These are phyloP conservation scores for Rhizoctonia solani DNA, from an alignment of 1,284 basidiomycete species.

Conservation along the genomic window DNA sequence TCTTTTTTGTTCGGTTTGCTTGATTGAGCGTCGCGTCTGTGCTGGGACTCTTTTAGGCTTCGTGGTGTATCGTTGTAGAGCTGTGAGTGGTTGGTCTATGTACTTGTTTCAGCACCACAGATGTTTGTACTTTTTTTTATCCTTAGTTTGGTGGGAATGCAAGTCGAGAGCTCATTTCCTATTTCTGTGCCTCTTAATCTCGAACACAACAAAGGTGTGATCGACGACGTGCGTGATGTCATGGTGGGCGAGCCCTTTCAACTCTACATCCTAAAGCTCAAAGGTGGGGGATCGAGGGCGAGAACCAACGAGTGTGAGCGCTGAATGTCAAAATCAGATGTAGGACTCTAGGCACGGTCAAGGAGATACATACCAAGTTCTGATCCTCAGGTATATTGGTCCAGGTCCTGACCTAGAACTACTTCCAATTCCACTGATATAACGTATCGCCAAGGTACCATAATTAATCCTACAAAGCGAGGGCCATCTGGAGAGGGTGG, in stretches of 20 bases:
- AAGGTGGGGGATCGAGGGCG: too few relatives aligned
- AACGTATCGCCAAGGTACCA: constrained; percentile 39
- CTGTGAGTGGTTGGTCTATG: neutral
- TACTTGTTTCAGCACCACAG: neutral
- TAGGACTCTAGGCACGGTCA: too few relatives aligned
- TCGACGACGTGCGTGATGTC: too few relatives aligned
- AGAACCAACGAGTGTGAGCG: too few relatives aligned
- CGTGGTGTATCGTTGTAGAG: neutral
- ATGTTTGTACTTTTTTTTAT: neutral
- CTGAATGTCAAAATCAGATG: too few relatives aligned
- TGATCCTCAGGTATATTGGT: constrained; percentile 18
- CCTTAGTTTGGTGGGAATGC: neutral
- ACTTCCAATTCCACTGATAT: constrained; percentile 37
- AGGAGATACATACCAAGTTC: too few relatives aligned
- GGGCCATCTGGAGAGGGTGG: neutral
- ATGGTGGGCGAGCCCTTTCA: too few relatives aligned
- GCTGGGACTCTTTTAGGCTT: neutral
- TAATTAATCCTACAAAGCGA: constrained; percentile 39
- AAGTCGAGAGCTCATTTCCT: neutral
- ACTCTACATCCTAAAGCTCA: too few relatives aligned
- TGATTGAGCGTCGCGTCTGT: neutral
- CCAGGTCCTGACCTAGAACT: neutral
- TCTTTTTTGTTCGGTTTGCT: neutral
- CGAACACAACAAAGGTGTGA: too few relatives aligned
- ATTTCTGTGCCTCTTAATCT: too few relatives aligned